These are phyloP conservation scores for Podaxis pistillaris DNA, from an alignment of 768 basidiomycete genomes.

Conservation along the genomic window DNA sequence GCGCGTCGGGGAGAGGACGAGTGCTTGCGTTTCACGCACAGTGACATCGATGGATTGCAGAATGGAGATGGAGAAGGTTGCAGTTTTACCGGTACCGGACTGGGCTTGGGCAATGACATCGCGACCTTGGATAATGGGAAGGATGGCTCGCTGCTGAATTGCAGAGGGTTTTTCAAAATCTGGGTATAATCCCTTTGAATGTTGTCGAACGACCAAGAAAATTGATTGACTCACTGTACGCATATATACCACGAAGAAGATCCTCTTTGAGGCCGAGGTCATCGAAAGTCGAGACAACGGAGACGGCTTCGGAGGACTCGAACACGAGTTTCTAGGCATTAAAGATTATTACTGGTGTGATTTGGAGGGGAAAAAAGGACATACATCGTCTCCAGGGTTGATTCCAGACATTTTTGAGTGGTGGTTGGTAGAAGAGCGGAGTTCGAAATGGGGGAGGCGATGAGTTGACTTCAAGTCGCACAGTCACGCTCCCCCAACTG, in stretches of 20 bases:
- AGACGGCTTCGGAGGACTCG: conserved; percentile 91
- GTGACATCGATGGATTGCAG: conserved; percentile 97
- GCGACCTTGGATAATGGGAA: conserved; percentile 92
- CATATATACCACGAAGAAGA: conserved; percentile 94
- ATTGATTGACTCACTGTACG: conserved; percentile 71
- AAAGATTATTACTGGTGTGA: conserved; percentile 6
- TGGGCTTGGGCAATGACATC: conserved; percentile 99
- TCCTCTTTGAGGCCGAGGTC: conserved; percentile 93
- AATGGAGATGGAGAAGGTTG: conserved; percentile 97
- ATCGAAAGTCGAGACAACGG: conserved; percentile 86
- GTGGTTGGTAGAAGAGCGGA: conserved; percentile 52
- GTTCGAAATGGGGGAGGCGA: conserved; percentile 41
- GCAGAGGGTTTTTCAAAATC: conserved; percentile 99
- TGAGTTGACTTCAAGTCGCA: not conserved
- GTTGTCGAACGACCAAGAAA: not conserved
- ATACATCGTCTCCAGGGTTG: conserved; percentile 83
- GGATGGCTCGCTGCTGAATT: conserved; percentile 96
- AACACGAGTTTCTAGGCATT: conserved; percentile 79
- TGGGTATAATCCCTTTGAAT: conserved; percentile 17
- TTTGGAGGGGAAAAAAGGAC: conserved; percentile 23
- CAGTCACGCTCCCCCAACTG: conserved; percentile 3
- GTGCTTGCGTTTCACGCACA: conserved; percentile 92
- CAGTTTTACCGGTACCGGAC: conserved; percentile 99
- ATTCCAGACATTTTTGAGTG: conserved; percentile 72
- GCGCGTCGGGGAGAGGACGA: conserved; percentile 96